These are phyloP conservation scores for Pleurotus eryngii DNA, from an alignment of 768 basidiomycete species.

Conservation along the genomic window DNA sequence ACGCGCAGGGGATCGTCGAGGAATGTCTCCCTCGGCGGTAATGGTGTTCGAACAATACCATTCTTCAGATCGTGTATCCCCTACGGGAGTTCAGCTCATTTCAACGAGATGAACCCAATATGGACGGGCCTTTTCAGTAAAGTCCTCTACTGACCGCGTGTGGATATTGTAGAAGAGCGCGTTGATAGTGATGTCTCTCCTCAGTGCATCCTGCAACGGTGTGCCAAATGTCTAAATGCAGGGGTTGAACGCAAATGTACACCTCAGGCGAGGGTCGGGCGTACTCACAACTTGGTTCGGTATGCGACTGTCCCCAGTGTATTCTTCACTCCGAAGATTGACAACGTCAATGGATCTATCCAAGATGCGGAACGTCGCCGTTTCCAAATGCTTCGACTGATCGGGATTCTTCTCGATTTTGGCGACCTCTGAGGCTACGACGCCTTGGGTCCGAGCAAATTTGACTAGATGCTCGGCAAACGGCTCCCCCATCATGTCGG, in stretches of 20 bases:
- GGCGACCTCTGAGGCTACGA: conserved; percentile 59
- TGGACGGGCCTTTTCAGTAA: conserved; percentile 63
- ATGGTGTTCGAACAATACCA: conserved; percentile 83
- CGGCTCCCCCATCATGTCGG: conserved; percentile 82
- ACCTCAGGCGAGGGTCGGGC: not conserved
- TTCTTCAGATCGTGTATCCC: conserved; percentile 81
- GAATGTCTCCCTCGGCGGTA: conserved; percentile 86
- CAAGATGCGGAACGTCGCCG: conserved; percentile 79
- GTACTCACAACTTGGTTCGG: conserved; percentile 77
- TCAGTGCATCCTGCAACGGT: conserved; percentile 83
- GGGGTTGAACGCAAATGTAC: not conserved
- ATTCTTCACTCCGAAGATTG: conserved; percentile 89
- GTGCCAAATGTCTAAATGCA: conserved; percentile 78
- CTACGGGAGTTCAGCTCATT: conserved; percentile 29
- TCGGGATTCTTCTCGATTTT: conserved; percentile 93
- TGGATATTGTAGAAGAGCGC: conserved; percentile 96
- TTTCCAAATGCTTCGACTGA: conserved; percentile 97
- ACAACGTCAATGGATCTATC: conserved; percentile 90
- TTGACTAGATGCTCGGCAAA: conserved; percentile 80
- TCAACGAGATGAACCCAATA: not conserved
- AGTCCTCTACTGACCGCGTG: conserved; percentile 80
- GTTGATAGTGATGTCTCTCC: conserved; percentile 95
- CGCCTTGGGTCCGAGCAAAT: conserved; percentile 50
- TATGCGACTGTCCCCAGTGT: conserved; percentile 83
- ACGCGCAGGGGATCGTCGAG: conserved; percentile 91